Percentiles rank a stretch among this genome's conserved stretches.
Evolutionary conservation across 179 eudicot genomes (phyloP).

Genomic region (Actinidia arguta): DNA sequence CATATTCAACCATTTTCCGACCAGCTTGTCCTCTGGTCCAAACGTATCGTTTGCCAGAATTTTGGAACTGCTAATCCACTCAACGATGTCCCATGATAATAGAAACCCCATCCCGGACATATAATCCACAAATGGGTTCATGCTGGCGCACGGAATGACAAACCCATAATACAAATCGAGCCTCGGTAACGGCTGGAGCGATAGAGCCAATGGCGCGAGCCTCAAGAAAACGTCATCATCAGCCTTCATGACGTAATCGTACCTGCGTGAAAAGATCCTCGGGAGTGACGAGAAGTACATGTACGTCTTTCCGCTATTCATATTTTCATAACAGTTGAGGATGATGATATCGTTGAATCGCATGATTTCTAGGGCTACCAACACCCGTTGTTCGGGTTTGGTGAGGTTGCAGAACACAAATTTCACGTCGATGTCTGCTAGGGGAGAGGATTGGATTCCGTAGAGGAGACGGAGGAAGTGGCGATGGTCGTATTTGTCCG

Average conservation of each 20-base stretch:
- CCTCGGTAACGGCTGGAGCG: constrained; percentile 49
- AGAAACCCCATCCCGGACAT: constrained; percentile 72
- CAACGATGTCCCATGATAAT: constrained; percentile 66
- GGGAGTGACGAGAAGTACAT: constrained; percentile 61
- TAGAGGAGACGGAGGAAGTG: constrained; percentile 65
- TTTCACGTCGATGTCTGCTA: constrained; percentile 46
- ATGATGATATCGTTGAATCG: constrained; percentile 54
- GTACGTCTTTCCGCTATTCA: constrained; percentile 70
- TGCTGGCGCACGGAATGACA: constrained; percentile 59
- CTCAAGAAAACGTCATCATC: constrained; percentile 61
- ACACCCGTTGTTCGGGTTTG: constrained; percentile 47
- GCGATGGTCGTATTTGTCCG: constrained; percentile 57
- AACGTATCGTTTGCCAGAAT: constrained; percentile 36
- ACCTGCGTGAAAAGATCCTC: constrained; percentile 40
- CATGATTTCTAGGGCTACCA: constrained; percentile 61
- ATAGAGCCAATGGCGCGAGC: constrained; percentile 35
- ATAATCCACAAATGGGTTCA: constrained; percentile 60
- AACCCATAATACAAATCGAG: constrained; percentile 62
- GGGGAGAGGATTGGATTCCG: constrained; percentile 38
- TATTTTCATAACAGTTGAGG: constrained; percentile 59
- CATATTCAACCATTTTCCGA: constrained; percentile 53
- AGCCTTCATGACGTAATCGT: constrained; percentile 57
- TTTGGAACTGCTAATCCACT: constrained; percentile 49
- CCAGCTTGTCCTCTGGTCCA: constrained; percentile 56
- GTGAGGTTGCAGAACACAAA: constrained; percentile 67